Conservation (phyloP, 2,329 filamentous ascomycete species). For the Diaporthe sp. region DNA sequence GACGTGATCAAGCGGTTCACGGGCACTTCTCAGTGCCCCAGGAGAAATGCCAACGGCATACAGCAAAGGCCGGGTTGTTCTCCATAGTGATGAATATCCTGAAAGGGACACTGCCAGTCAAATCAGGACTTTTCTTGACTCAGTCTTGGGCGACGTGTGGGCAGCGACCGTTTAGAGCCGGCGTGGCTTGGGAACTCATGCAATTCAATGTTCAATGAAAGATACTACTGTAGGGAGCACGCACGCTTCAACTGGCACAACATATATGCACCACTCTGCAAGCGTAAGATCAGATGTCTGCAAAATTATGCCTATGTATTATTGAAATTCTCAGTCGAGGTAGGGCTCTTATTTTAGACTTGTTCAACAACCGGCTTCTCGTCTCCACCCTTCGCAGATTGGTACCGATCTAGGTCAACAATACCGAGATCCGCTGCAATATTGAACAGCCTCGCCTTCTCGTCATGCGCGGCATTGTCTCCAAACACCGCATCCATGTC, state of each 20-base stretch:
- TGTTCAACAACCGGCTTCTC: conserved; percentile 17
- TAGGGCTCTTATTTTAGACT: background rate
- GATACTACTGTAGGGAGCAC: background rate
- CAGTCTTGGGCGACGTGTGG: background rate
- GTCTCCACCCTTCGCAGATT: conserved; percentile 16
- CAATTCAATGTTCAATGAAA: background rate
- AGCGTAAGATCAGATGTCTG: background rate
- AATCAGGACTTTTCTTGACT: too few species aligned
- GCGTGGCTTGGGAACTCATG: background rate
- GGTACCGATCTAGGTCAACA: conserved; percentile 8
- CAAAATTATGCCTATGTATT: background rate
- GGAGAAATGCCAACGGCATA: too few species aligned
- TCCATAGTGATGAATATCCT: too few species aligned
- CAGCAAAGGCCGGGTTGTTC: too few species aligned
- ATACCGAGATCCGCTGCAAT: conserved; percentile 37
- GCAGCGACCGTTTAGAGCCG: background rate
- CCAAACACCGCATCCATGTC: conserved; percentile 61
- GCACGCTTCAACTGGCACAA: background rate
- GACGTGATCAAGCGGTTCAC: too few species aligned
- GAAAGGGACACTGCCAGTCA: too few species aligned
- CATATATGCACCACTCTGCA: background rate
- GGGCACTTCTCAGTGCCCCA: too few species aligned
- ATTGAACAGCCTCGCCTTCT: conserved; percentile 43
- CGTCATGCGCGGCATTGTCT: conserved; percentile 47
- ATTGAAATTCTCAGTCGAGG: background rate